phyloP scores from a whole-genome alignment of 345 rosid genomes.

The Erucastrum elatum region DNA sequence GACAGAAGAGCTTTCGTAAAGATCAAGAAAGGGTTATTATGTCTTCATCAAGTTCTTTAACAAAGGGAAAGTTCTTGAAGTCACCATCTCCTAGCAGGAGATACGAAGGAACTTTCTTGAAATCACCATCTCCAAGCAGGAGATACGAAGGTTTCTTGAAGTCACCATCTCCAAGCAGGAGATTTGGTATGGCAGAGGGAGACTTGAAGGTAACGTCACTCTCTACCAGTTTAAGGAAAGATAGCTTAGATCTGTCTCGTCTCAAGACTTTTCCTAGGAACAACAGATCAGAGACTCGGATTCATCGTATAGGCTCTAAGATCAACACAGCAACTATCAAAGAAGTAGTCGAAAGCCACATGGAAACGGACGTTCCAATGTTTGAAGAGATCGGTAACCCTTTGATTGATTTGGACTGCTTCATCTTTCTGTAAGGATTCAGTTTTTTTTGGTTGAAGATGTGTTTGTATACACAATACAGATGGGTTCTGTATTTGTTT shows the following conservation, averaged over 20 bases:
- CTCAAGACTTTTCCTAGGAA: slow-evolving; percentile 31
- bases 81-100: slow-evolving; percentile 66
- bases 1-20: slow-evolving; percentile 61
- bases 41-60: slow-evolving; percentile 23
- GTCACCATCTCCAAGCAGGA: slow-evolving; percentile 51
- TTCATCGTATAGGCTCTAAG: slow-evolving; percentile 59
- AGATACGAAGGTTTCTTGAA: slow-evolving; percentile 45
- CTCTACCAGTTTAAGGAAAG: slow-evolving; percentile 42
- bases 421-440: slow-evolving; percentile 65
- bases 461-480: slow-evolving; percentile 21
- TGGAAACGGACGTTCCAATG: slow-evolving; percentile 34
- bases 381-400: slow-evolving; percentile 71
- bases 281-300: slow-evolving; percentile 50
- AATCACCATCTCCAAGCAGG: slow-evolving; percentile 52
- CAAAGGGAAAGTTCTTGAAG: slow-evolving; percentile 43
- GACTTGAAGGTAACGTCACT: slow-evolving; percentile 37
- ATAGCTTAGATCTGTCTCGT: slow-evolving; percentile 41
- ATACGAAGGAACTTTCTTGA: slow-evolving; percentile 44
- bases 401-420: slow-evolving; percentile 86
- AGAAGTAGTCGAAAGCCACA: slow-evolving; percentile 41
- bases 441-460: neutral
- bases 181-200: slow-evolving; percentile 7
- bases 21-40: slow-evolving; percentile 41
- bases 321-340: slow-evolving; percentile 47
- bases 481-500: slow-evolving; percentile 25